phyloP scores from a whole-genome alignment of 148 eudicot species.

The Vaccinium darrowii region DNA sequence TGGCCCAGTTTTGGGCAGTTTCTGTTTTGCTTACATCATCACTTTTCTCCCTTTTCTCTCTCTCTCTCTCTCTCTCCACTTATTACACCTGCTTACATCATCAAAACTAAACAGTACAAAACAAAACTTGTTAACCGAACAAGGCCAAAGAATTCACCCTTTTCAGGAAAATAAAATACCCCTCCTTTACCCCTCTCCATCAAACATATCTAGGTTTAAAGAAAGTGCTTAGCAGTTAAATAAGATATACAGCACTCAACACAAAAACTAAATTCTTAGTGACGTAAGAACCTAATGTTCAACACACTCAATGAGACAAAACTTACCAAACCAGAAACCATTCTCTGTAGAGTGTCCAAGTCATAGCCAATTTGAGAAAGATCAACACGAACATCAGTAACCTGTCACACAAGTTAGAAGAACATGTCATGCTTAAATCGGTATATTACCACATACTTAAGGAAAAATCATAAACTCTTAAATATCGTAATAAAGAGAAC shows the following conservation, averaged over 20 bases:
- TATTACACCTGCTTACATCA: no score
- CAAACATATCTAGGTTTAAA: not conserved
- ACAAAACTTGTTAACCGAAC: no score
- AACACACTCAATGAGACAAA: not conserved
- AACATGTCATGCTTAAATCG: not conserved
- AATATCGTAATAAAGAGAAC: not conserved
- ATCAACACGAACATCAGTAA: constrained; percentile 59
- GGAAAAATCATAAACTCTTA: not conserved
- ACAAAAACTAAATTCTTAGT: not conserved
- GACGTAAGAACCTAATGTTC: not conserved
- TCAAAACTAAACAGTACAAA: no score
- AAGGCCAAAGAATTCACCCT: not conserved
- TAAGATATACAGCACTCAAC: not conserved
- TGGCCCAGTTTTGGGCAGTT: no score
- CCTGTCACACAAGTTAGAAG: constrained; percentile 52
- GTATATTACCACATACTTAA: not conserved
- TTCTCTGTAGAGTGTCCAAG: constrained; percentile 46
- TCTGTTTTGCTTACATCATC: no score
- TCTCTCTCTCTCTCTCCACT: no score
- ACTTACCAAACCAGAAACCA: constrained; percentile 79
- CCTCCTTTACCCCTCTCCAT: not conserved
- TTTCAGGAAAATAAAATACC: not conserved
- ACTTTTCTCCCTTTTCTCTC: no score
- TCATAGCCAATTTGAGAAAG: constrained; percentile 52
- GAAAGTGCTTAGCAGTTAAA: not conserved